A percentile compares a stretch with the other conserved stretches of the same genome.
Conservation (phyloP, 2,329 filamentous ascomycete species). For the Aspergillus persii region DNA sequence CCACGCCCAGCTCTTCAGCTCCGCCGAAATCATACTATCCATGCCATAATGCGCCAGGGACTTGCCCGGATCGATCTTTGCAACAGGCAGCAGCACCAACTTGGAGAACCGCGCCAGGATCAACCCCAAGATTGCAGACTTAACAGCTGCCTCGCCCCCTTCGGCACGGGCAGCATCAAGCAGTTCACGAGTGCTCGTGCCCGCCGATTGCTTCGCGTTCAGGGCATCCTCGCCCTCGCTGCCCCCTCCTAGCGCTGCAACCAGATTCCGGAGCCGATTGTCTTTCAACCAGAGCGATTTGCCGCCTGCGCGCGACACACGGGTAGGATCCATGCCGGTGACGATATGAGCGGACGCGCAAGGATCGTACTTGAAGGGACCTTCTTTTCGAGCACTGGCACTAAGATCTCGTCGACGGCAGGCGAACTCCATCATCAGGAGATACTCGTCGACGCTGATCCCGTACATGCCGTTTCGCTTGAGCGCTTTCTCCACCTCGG, state of each 20-base stretch:
- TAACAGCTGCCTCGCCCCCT: neutral
- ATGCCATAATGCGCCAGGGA: constrained; percentile 35
- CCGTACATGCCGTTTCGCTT: constrained; percentile 37
- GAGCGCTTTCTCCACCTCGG: constrained; percentile 36
- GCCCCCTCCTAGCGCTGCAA: no score
- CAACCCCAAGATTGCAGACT: neutral
- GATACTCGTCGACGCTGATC: constrained; percentile 32
- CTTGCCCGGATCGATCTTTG: neutral
- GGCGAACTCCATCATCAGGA: constrained; percentile 24
- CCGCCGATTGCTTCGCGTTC: no score
- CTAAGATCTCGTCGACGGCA: constrained; percentile 5
- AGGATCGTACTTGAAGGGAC: neutral
- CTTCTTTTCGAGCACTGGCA: neutral
- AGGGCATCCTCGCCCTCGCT: neutral
- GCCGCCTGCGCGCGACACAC: no score
- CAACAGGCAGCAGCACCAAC: neutral
- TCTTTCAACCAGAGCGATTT: no score
- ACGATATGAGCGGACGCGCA: neutral
- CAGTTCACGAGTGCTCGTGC: neutral
- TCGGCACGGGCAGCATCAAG: neutral
- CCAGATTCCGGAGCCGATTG: no score
- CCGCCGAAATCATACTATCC: constrained; percentile 43
- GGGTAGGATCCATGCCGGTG: no score
- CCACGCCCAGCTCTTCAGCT: constrained; percentile 41
- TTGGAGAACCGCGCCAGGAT: neutral